Evolutionary conservation across 2,329 filamentous ascomycete genomes (phyloP).

Genomic region (Nemania sp.): DNA sequence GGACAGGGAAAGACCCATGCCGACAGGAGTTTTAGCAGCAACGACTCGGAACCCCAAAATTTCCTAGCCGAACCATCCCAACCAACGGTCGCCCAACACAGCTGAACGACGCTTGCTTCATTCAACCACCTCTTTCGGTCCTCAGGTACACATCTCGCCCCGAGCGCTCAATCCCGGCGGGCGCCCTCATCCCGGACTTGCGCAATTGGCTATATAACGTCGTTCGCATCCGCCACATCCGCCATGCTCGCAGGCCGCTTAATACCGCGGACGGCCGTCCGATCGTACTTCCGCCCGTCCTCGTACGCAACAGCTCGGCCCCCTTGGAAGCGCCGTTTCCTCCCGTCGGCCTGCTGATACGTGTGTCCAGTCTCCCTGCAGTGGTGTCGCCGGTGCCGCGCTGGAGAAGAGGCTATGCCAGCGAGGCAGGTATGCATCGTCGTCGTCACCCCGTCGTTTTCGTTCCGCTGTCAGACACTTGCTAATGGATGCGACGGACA

Average conservation of each 20-base stretch:
- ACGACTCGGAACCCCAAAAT: conserved; percentile 26
- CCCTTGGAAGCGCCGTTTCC: too few species aligned
- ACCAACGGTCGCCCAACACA: conserved; percentile 1
- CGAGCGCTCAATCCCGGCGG: not conserved
- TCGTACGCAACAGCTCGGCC: conserved; percentile 45
- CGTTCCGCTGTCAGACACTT: conserved; percentile 36
- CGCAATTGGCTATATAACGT: conserved; percentile 8
- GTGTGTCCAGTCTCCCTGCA: conserved; percentile 51
- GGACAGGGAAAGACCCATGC: conserved; percentile 5
- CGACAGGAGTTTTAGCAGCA: conserved; percentile 14
- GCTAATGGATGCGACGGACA: conserved; percentile 8
- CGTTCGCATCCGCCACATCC: conserved; percentile 17
- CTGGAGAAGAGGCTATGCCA: conserved; percentile 63
- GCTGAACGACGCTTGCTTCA: not conserved
- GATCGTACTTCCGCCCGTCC: conserved; percentile 59
- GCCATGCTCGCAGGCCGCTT: conserved; percentile 65
- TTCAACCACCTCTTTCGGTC: not conserved
- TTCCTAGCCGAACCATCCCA: conserved; percentile 6
- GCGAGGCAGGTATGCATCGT: conserved; percentile 52
- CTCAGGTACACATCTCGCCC: not conserved
- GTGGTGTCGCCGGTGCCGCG: conserved; percentile 53
- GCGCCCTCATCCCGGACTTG: not conserved
- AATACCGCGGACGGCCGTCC: conserved; percentile 61
- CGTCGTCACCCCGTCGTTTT: not conserved
- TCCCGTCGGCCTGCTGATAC: conserved; percentile 22